Evolutionary conservation across 352 stramenopile genomes (phyloP), one percentile per base, ranked within the genome.

Genomic region (Phytopythium boreale): DNA sequence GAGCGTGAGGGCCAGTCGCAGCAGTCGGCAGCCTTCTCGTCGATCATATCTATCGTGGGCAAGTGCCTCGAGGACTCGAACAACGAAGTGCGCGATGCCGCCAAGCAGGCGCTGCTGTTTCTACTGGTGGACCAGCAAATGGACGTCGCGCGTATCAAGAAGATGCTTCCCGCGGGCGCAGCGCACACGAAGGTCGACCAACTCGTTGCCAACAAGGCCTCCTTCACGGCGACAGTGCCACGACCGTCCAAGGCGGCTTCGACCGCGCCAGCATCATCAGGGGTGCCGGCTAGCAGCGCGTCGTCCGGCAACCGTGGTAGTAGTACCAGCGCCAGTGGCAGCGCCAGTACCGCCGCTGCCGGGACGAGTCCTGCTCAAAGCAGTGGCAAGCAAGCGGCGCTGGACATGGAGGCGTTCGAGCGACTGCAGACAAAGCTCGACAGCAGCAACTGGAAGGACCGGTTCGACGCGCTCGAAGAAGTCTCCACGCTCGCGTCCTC

Each of bases 401-500:
- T 89, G n/a, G 79, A 89, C 29, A 49, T 44, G 14, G 74, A 84
- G 1, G 63, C 67, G 14, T 56, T 94, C 14, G 56, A 66, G 58
- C 55, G 53, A n/a, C 57, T 94, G 14, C 62, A 78, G 6, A 74
- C 67, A 14, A 76, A 76, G 24, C 77, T 94, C 19, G 74, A 88
- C 7, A 92, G 80, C 55, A 82, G 64, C 64, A 92, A 92, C 62
- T 94, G 84, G 86, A 92, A 90, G 69, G 84, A 92, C 50, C 83
- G 86, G 0, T 86, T 85, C 26, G 79, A 92, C 8, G 84, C 82
- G 6, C 62, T 95, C 0, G 67, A 68, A 9, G 76, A 85, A 15
- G 61, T 62, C 10, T 60, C 74, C 29, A 24, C 31, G 8, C 55
- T 60, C 17, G 55, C 22, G 17, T 17, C 55, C 0, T 58, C 37